Conservation (phyloP, 2,329 filamentous ascomycete species). For the Penicillium rolfsii region DNA sequence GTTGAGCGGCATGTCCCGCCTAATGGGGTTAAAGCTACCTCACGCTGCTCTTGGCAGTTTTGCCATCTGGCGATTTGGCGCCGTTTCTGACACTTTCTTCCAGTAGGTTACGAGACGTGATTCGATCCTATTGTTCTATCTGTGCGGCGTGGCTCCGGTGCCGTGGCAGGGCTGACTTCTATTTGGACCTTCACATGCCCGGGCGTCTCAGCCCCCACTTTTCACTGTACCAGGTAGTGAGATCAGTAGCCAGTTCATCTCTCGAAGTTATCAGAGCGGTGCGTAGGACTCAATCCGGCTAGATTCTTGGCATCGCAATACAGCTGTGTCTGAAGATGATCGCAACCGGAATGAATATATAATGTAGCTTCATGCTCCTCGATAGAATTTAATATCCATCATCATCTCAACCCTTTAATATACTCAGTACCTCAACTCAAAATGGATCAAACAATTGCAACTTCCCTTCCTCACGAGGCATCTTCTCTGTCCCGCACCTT, state of each 20-base stretch:
- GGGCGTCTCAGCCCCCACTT: not conserved
- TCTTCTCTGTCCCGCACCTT: conserved; percentile 17
- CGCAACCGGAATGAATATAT: not conserved
- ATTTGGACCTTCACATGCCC: not conserved
- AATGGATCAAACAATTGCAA: conserved; percentile 3
- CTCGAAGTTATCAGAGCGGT: not conserved
- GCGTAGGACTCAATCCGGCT: not conserved
- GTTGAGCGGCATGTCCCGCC: not conserved
- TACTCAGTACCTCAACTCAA: not conserved
- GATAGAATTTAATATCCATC: not conserved
- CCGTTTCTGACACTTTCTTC: not conserved
- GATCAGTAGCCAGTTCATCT: not conserved
- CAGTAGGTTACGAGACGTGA: not conserved
- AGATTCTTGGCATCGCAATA: not conserved
- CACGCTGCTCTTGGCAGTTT: not conserved
- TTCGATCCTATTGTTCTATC: not conserved
- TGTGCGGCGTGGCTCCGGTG: not conserved
- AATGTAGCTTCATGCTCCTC: not conserved
- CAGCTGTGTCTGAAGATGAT: not conserved
- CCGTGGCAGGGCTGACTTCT: conserved; percentile 1
- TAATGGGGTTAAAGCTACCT: not conserved
- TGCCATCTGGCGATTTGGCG: not conserved
- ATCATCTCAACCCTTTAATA: not conserved
- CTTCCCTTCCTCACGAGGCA: conserved; percentile 2
- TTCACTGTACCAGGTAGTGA: not conserved